Evolutionary conservation across 768 basidiomycete genomes (phyloP), one percentile per base, ranked within the genome.

Genomic region (Kwoniella europaea): DNA sequence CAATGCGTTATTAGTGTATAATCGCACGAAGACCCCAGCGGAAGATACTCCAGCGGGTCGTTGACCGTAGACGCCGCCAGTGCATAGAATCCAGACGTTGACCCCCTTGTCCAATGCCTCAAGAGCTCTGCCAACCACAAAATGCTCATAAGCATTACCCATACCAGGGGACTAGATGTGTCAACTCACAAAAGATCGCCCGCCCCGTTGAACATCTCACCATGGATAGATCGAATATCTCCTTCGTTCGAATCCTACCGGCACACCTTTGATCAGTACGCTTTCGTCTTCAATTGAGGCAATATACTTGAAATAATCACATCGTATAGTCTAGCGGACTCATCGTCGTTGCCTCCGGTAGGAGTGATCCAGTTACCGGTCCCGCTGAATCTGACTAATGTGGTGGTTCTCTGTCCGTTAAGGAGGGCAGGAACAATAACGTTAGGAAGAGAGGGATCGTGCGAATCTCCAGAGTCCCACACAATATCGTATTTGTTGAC

Each of bases 1-100:
- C 29, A 61, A 44, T 18, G 60, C 60, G 60, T 61, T 65, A 52
- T 65, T 65, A 52, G 64, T 65, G 27, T 46, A 65, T 6, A 53
- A n/a, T 27, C 64, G 50, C 13, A 65, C 64, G 53, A 65, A 65
- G 10, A 65, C 64, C 10, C 60, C 60, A 13, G 60, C 20, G 10
- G 60, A 61, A n/a, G 60, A 35, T 12, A 61, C 20, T 18, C 20
- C 29, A 18, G 20, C 41, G 43, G 60, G 60, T 61, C 60, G 22
- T 10, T 35, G 29, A 13, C 60, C 60, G 35, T 61, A 61, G 60
- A 61, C 35, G 0, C 60, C 60, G 15, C 60, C 60, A 13, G 60
- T 41, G 18, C 60, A 61, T 44, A 42, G 16, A 22, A 61, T 42
- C 60, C 60, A 61, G n/a, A 44, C 43, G 43, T 61, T 35, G n/a